Evolutionary conservation across 768 basidiomycete species (phyloP), one percentile per base, ranked within the genome.

Genomic region (Boletus rubescentipes): DNA sequence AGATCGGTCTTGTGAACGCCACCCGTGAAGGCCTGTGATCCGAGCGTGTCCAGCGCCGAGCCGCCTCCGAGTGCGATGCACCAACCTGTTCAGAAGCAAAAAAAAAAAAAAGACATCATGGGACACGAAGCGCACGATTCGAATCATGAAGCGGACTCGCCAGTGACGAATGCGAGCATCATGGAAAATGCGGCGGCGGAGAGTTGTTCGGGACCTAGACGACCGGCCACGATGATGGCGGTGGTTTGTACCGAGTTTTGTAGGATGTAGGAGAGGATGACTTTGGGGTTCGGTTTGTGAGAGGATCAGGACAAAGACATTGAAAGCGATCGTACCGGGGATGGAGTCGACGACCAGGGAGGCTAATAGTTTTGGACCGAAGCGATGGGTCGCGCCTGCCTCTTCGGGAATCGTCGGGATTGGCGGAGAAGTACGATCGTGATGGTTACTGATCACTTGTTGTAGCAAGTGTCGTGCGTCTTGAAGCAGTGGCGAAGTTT

Each of bases 91-190:
- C 61, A 53, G 46, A 57, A 30, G 54, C 49, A 53, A 57, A 64
- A 26, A 26, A 26, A 26, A 26, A 57, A 64, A 26, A 26, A 26
- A 26, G 6, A 66, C 61, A 74, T 80, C 65, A 76, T 82, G 79
- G 81, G 81, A 84, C 78, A 79, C 76, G 72, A 64, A 54, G 62
- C 43, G 61, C 51, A 59, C 49, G 54, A 46, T 30, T 55, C 43
- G 67, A 62, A 42, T 53, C 57, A 53, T 49, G 51, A 55, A 29
- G 57, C 64, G 64, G 68, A 85, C 84, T 84, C 72, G 81, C 86
- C 85, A 77, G 88, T 86, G 9, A 89, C 88, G 65, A 83, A 87
- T 14, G 87, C 87, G 60, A 91, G 70, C 87, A 90, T 90, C 65
- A 87, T 72, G 29, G 85, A 79, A 61, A 89, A 86, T 39, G 89